Percentiles rank a stretch among this genome's conserved stretches.
Evolutionary conservation across 2,329 filamentous ascomycete genomes (phyloP).

Genomic region (Neofusicoccum sp.): DNA sequence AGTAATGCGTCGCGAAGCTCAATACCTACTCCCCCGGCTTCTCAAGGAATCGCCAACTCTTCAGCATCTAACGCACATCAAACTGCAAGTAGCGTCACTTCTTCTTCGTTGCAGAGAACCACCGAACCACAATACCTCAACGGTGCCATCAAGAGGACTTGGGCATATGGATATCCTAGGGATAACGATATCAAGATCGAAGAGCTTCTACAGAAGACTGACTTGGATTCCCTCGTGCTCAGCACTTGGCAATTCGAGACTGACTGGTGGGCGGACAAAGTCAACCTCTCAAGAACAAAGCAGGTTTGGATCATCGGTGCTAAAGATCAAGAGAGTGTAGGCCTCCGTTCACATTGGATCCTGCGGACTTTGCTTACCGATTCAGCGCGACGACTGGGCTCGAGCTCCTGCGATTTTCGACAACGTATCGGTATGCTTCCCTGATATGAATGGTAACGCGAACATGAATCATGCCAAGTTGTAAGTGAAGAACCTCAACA

Average conservation of each 20-base stretch:
- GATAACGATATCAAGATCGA: slow-evolving; percentile 81
- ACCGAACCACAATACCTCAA: slow-evolving; percentile 45
- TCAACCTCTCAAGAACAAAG: slow-evolving; percentile 57
- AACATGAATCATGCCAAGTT: slow-evolving; percentile 93
- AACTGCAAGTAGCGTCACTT: no score
- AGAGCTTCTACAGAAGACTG: slow-evolving; percentile 73
- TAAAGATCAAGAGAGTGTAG: slow-evolving; percentile 42
- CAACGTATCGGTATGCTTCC: slow-evolving; percentile 71
- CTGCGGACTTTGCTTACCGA: background rate
- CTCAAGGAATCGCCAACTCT: background rate
- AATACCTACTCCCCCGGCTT: background rate
- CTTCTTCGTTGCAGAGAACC: background rate
- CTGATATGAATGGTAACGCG: slow-evolving; percentile 68
- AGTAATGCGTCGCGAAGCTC: background rate
- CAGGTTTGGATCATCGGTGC: slow-evolving; percentile 61
- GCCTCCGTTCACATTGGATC: no score
- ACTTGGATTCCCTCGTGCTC: slow-evolving; percentile 73
- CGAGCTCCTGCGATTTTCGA: slow-evolving; percentile 38
- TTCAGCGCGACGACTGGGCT: background rate
- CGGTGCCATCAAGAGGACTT: slow-evolving; percentile 80
- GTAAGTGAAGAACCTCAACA: background rate
- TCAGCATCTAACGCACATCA: background rate
- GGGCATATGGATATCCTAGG: slow-evolving; percentile 63
- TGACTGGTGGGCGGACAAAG: slow-evolving; percentile 73
- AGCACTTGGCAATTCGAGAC: slow-evolving; percentile 87